These are phyloP conservation scores for Antarctomyces pellizariae DNA, from an alignment of 495 filamentous ascomycete species.

Conservation along the genomic window DNA sequence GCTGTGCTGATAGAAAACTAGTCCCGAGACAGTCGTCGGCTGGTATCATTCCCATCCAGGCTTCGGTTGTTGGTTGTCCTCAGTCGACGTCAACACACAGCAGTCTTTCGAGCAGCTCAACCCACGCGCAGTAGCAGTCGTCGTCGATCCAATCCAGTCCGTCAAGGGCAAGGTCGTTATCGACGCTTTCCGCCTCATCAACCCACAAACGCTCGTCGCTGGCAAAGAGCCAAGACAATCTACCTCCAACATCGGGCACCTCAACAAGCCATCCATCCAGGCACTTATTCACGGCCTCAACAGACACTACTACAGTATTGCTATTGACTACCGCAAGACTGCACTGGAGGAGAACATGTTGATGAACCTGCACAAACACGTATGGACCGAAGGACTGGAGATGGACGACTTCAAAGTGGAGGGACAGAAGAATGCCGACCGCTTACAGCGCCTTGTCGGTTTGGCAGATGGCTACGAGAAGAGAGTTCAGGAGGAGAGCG, in stretches of 20 bases:
- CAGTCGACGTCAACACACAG: conserved; percentile 98
- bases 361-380: conserved; percentile 98
- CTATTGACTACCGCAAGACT: conserved; percentile 93
- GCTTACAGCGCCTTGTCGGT: conserved; percentile 64
- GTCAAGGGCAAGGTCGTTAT: conserved; percentile 99
- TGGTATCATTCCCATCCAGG: conserved; percentile 99
- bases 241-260: conserved; percentile 88
- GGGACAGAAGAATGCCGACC: conserved; percentile 58
- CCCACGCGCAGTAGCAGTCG: conserved; percentile 85
- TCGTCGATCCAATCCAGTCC: conserved; percentile 95
- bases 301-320: conserved; percentile 96
- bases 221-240: conserved; percentile 97
- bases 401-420: conserved; percentile 92
- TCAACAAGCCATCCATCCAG: conserved; percentile 97
- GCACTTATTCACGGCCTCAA: conserved; percentile 97
- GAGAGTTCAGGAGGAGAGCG: conserved; percentile 92
- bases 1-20: too few species aligned
- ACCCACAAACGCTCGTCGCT: conserved; percentile 94
- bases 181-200: conserved; percentile 96
- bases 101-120: conserved; percentile 97
- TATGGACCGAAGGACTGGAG: conserved; percentile 91
- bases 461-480: conserved; percentile 95
- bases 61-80: conserved; percentile 97
- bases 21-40: conserved; percentile 88
- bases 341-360: conserved; percentile 97